phyloP scores from a whole-genome alignment of 352 stramenopile genomes.

The Globisporangium apiculatum region DNA sequence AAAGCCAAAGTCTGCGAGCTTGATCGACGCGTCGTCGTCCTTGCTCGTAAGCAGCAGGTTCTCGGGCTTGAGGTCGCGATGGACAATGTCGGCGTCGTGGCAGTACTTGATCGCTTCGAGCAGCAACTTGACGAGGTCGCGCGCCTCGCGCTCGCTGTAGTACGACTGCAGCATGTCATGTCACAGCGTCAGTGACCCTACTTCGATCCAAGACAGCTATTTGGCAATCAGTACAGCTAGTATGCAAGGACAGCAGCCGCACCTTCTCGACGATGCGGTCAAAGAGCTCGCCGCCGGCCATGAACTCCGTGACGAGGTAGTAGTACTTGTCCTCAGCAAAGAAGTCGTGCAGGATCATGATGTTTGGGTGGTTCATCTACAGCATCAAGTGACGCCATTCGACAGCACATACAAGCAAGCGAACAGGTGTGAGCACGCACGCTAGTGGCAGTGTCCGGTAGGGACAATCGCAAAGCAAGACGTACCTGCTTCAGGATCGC shows the following conservation, averaged over 20 bases:
- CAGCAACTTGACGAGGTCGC: conserved; percentile 79
- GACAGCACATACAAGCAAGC: background rate
- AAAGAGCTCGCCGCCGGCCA: conserved; percentile 89
- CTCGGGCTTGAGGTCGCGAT: conserved; percentile 82
- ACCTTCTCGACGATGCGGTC: conserved; percentile 86
- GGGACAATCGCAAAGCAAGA: background rate
- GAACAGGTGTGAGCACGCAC: background rate
- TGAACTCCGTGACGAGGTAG: conserved; percentile 98
- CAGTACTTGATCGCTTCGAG: conserved; percentile 87
- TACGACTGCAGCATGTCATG: conserved; percentile 46
- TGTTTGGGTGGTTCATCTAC: conserved; percentile 90
- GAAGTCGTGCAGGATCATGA: conserved; percentile 91
- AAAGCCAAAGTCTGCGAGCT: conserved; percentile 83
- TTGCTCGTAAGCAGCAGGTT: conserved; percentile 78
- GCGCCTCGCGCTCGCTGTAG: conserved; percentile 86
- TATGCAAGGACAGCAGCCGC: background rate
- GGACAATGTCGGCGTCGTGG: conserved; percentile 78
- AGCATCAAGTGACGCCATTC: background rate
- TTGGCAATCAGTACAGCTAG: background rate
- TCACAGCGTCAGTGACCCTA: background rate
- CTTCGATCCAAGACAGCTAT: background rate
- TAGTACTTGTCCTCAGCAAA: conserved; percentile 93
- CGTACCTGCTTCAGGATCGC: conserved; percentile 79
- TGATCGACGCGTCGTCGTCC: conserved; percentile 81
- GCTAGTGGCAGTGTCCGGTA: background rate